Evolutionary conservation across 108 stramenopile species (phyloP).

Genomic region (Cyclotella choctawhatcheeana): DNA sequence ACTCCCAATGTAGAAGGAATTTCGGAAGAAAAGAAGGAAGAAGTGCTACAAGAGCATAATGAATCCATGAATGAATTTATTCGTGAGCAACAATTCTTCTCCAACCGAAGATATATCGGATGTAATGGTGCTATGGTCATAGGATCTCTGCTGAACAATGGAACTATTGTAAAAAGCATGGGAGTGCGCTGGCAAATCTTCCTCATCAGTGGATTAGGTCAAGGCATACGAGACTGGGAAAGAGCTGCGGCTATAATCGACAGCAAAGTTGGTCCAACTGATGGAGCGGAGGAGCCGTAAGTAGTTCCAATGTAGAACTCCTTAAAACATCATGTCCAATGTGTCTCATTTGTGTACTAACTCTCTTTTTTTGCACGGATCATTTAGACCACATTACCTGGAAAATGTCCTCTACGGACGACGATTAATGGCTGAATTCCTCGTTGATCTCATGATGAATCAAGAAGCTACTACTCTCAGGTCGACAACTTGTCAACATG

Average conservation of each 20-base stretch:
- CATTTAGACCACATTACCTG: slow-evolving; percentile 67
- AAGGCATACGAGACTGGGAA: slow-evolving; percentile 80
- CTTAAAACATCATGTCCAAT: neutral
- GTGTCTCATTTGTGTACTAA: neutral
- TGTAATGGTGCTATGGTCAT: slow-evolving; percentile 82
- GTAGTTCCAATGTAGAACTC: slow-evolving; percentile 16
- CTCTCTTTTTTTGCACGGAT: neutral
- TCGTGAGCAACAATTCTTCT: slow-evolving; percentile 70
- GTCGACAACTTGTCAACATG: slow-evolving; percentile 51
- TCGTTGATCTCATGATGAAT: slow-evolving; percentile 56
- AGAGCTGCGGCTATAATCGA: slow-evolving; percentile 62
- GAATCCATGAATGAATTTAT: slow-evolving; percentile 75
- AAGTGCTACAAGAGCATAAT: slow-evolving; percentile 41
- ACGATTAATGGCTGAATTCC: slow-evolving; percentile 73
- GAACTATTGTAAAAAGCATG: slow-evolving; percentile 65
- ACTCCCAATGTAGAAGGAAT: slow-evolving; percentile 39
- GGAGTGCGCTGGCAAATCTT: slow-evolving; percentile 80
- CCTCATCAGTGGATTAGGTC: slow-evolving; percentile 70
- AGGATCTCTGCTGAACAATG: slow-evolving; percentile 64
- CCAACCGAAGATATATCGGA: slow-evolving; percentile 77
- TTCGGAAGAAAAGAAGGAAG: slow-evolving; percentile 37
- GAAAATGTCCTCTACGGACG: slow-evolving; percentile 82
- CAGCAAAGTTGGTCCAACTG: slow-evolving; percentile 19
- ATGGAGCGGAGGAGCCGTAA: slow-evolving; percentile 39
- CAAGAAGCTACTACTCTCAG: slow-evolving; percentile 38